These are phyloP conservation scores for Tylopilus vinaceipallidus DNA, from an alignment of 768 basidiomycete species.

Conservation along the genomic window DNA sequence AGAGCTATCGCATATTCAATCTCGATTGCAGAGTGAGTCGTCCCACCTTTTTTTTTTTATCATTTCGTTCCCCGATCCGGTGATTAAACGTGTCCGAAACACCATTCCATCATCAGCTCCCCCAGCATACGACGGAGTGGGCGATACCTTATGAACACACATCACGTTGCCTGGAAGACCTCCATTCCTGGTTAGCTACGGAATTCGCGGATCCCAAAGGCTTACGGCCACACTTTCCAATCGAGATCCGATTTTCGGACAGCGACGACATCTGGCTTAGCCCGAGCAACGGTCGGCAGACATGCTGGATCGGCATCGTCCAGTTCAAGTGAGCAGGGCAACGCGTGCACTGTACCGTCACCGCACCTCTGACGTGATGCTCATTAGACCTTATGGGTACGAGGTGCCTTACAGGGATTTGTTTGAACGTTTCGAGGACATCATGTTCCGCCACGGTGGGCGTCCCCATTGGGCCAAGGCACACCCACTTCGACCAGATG, in stretches of 20 bases:
- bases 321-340: conserved; percentile 81
- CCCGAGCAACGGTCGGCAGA: conserved; percentile 75
- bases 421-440: conserved; percentile 73
- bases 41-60: too few species aligned
- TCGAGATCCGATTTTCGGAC: conserved; percentile 89
- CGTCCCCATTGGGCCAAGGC: conserved; percentile 97
- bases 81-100: conserved; percentile 5
- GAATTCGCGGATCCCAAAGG: conserved; percentile 71
- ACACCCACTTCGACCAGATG: conserved; percentile 65
- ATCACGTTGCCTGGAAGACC: conserved; percentile 62
- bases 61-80: neutral
- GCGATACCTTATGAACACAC: conserved; percentile 77
- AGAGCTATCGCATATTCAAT: conserved; percentile 85
- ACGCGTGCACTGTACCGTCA: too few species aligned
- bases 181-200: conserved; percentile 66
- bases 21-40: conserved; percentile 83
- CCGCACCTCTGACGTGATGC: neutral
- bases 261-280: conserved; percentile 93
- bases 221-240: conserved; percentile 84
- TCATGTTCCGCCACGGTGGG: conserved; percentile 67
- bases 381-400: conserved; percentile 74
- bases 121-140: conserved; percentile 95
- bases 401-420: conserved; percentile 77
- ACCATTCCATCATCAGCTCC: conserved; percentile 43
- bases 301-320: conserved; percentile 97